Evolutionary conservation across 2,329 filamentous ascomycete genomes (phyloP).

Genomic region (Ceratocystis ficicola): DNA sequence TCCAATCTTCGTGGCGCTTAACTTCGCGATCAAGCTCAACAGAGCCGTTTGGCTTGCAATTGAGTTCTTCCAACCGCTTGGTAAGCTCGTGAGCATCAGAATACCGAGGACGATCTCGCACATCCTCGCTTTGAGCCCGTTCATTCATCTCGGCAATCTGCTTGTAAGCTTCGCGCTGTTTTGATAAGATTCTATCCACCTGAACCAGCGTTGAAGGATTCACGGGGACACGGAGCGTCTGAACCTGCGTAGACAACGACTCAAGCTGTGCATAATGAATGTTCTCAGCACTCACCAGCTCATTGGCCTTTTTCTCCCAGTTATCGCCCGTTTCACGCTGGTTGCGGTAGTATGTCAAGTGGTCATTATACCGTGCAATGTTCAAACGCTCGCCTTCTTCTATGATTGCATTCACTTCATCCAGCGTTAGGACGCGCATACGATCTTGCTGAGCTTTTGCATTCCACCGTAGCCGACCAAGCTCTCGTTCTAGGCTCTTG

Average conservation of each 20-base stretch:
- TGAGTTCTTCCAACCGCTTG: constrained; percentile 74
- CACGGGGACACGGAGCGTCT: constrained; percentile 59
- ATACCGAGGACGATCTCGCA: constrained; percentile 72
- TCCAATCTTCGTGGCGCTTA: constrained; percentile 96
- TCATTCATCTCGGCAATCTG: constrained; percentile 74
- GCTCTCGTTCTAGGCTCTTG: constrained; percentile 63
- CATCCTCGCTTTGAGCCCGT: constrained; percentile 61
- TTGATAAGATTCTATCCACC: constrained; percentile 86
- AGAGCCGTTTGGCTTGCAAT: constrained; percentile 83
- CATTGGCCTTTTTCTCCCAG: constrained; percentile 88
- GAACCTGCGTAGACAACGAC: constrained; percentile 73
- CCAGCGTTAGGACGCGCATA: constrained; percentile 55
- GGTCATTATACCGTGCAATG: constrained; percentile 68
- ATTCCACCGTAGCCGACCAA: constrained; percentile 83
- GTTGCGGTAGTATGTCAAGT: constrained; percentile 62
- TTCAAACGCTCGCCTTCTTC: constrained; percentile 63
- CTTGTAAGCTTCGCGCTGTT: constrained; percentile 86
- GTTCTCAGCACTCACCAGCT: constrained; percentile 80
- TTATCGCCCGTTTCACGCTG: constrained; percentile 64
- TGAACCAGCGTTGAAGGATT: constrained; percentile 64
- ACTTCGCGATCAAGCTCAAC: constrained; percentile 89
- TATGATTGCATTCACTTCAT: constrained; percentile 69
- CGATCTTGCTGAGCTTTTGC: constrained; percentile 57
- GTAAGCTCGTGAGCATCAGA: constrained; percentile 81
- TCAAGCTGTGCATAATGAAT: constrained; percentile 93